These are phyloP conservation scores for Rhodotorula toruloides DNA, from an alignment of 768 basidiomycete genomes.

Conservation along the genomic window DNA sequence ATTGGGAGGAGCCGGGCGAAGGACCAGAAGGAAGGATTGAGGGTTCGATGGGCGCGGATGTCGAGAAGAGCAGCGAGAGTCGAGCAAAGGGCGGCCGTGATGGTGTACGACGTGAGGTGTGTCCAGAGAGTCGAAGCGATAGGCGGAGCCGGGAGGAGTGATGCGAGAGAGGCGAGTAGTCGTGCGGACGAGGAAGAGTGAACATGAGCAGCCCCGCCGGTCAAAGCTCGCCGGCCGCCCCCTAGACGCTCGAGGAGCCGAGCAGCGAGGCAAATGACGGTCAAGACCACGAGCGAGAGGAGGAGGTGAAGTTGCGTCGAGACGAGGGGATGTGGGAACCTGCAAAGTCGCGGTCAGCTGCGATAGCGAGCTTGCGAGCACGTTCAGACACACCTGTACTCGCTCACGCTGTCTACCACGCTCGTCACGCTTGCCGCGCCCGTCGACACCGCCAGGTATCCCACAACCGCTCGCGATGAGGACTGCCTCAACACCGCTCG, in stretches of 20 bases:
- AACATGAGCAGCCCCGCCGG: background rate
- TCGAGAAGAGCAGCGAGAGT: background rate
- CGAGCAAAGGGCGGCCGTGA: background rate
- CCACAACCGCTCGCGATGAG: background rate
- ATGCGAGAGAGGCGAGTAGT: background rate
- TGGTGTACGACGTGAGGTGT: no score
- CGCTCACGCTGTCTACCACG: conserved; percentile 2
- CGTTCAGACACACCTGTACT: conserved; percentile 3
- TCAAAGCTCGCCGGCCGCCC: background rate
- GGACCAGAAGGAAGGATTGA: conserved; percentile 3
- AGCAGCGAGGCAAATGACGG: background rate
- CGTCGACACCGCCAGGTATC: background rate
- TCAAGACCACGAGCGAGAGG: background rate
- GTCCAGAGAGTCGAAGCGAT: background rate
- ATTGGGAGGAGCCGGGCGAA: conserved; percentile 11
- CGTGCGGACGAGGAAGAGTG: background rate
- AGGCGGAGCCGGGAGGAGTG: background rate
- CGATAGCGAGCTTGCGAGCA: no score
- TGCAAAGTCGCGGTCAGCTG: background rate
- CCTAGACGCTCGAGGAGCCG: background rate
- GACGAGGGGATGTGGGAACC: conserved; percentile 23
- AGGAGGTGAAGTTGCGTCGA: conserved; percentile 10
- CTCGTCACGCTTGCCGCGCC: background rate
- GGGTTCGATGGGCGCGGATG: background rate
- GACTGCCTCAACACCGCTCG: background rate